Percentiles rank a stretch among this genome's conserved stretches.
Evolutionary conservation across 1,139 yeast genomes (phyloP).

Genomic region (Nadsonia commutata): DNA sequence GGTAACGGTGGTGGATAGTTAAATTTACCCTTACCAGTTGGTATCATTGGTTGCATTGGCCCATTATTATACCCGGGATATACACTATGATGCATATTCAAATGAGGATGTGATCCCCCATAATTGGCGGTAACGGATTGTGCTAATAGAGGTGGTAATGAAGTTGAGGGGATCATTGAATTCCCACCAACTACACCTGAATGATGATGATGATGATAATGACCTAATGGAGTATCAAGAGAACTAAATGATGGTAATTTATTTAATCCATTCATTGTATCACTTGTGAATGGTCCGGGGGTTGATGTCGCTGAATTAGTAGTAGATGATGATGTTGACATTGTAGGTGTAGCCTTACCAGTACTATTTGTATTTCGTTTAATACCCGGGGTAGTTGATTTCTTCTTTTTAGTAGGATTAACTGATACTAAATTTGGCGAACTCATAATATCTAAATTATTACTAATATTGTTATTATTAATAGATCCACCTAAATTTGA

Average conservation of each 20-base stretch:
- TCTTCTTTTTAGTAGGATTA: not conserved
- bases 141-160: not conserved
- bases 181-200: not conserved
- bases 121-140: not conserved
- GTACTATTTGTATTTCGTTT: not conserved
- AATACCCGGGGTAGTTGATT: not conserved
- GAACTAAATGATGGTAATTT: not conserved
- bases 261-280: not conserved
- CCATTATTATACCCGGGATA: not conserved
- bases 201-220: not conserved
- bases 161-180: not conserved
- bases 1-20: not conserved
- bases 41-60: not conserved
- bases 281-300: no score
- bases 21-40: not conserved
- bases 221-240: not conserved
- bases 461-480: not conserved
- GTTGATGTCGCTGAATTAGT: no score
- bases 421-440: not conserved
- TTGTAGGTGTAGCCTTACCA: not conserved
- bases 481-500: not conserved
- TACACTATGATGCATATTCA: not conserved
- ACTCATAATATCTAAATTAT: no score
- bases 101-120: not conserved
- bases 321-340: no score